Evolutionary conservation across 768 basidiomycete genomes (phyloP).

Genomic region (Mycena capillaripes): DNA sequence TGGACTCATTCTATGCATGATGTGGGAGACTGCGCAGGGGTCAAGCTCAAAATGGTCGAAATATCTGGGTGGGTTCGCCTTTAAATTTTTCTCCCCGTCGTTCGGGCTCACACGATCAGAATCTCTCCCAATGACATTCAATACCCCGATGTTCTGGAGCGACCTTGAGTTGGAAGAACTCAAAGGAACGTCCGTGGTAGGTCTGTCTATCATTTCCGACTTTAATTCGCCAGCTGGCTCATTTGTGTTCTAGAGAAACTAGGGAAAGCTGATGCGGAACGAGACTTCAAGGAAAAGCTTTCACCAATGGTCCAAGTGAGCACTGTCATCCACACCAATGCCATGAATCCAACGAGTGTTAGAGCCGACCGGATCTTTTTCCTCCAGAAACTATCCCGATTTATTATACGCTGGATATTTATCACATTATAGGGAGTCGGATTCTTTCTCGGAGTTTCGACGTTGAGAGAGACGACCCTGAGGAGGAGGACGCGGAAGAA

Average conservation of each 20-base stretch:
- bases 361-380: constrained; percentile 86
- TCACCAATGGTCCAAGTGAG: constrained; percentile 78
- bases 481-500: constrained; percentile 48
- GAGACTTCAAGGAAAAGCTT: constrained; percentile 75
- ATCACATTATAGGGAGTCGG: constrained; percentile 91
- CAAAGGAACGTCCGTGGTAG: constrained; percentile 87
- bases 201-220: constrained; percentile 60
- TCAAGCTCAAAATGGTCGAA: constrained; percentile 73
- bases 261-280: constrained; percentile 86
- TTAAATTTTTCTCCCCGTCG: neutral
- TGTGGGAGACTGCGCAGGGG: constrained; percentile 90
- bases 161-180: constrained; percentile 80
- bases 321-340: constrained; percentile 1
- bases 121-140: constrained; percentile 78
- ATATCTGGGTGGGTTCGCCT: constrained; percentile 74
- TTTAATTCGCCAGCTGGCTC: neutral
- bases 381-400: constrained; percentile 55
- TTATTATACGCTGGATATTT: constrained; percentile 79
- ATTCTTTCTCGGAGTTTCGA: constrained; percentile 95
- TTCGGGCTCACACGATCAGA: constrained; percentile 51
- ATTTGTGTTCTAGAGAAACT: constrained; percentile 74
- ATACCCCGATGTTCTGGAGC: constrained; percentile 96
- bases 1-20: constrained; percentile 92
- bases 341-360: constrained; percentile 18
- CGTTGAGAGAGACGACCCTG: constrained; percentile 71